Conservation (phyloP, 2,329 filamentous ascomycete genomes). For the Phaeosphaeriaceae sp. region DNA sequence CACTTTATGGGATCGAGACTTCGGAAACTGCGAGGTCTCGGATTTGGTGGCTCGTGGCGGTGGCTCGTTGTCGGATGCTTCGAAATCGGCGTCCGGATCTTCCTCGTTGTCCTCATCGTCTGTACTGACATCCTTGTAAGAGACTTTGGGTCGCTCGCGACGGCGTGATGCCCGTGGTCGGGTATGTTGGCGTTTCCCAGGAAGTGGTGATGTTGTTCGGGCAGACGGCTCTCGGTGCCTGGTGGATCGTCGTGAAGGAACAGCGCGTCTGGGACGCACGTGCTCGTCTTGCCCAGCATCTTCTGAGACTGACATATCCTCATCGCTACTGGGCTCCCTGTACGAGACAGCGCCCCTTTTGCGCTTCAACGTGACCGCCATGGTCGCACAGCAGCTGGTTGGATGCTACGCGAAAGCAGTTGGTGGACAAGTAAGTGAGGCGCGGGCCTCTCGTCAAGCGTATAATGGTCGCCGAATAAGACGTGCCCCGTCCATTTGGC, state of each 20-base stretch:
- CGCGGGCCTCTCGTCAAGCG: background rate
- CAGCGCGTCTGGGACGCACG: constrained; percentile 19
- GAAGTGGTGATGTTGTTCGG: constrained; percentile 9
- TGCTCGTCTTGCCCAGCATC: constrained; percentile 21
- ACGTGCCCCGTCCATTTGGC: background rate
- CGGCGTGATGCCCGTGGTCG: constrained; percentile 14
- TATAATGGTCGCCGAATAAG: background rate
- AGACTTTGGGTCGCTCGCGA: constrained; percentile 25
- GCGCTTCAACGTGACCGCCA: constrained; percentile 43
- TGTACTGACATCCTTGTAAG: constrained; percentile 44
- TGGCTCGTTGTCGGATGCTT: constrained; percentile 23
- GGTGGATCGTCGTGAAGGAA: constrained; percentile 33
- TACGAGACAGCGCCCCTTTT: constrained; percentile 46
- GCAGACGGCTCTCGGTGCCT: constrained; percentile 27
- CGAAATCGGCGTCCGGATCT: constrained; percentile 36
- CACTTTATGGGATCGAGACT: constrained; percentile 9
- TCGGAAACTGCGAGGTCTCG: constrained; percentile 11
- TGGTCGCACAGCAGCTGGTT: constrained; percentile 15
- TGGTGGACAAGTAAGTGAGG: background rate
- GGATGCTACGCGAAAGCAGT: background rate
- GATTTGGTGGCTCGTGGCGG: constrained; percentile 15
- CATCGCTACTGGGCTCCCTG: constrained; percentile 45
- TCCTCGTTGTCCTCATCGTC: constrained; percentile 37
- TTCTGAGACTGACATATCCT: constrained; percentile 31
- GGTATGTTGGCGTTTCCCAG: constrained; percentile 2